These are phyloP conservation scores for Aspergillus sergii DNA, from an alignment of 2,329 filamentous ascomycete genomes.

Conservation along the genomic window DNA sequence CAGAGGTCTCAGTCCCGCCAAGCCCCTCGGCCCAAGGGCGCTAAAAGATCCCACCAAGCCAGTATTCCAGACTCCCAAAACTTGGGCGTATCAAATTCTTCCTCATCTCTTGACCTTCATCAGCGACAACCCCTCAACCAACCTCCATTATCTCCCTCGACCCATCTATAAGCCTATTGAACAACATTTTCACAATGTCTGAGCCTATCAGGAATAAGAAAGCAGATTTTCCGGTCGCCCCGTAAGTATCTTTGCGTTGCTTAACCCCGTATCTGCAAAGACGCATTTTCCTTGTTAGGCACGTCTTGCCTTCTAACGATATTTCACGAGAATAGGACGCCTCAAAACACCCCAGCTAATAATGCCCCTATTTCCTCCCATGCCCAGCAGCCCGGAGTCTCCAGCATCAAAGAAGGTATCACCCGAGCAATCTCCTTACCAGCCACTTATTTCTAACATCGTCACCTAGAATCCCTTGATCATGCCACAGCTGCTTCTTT, in stretches of 20 bases:
- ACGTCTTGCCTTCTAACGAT: slow-evolving; percentile 20
- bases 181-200: slow-evolving; percentile 54
- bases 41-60: slow-evolving; percentile 47
- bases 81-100: slow-evolving; percentile 42
- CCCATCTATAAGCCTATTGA: slow-evolving; percentile 14
- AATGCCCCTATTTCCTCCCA: slow-evolving; percentile 97
- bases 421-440: slow-evolving; percentile 5
- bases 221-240: slow-evolving; percentile 62
- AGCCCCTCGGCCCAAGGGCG: slow-evolving; percentile 44
- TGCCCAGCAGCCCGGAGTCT: slow-evolving; percentile 89
- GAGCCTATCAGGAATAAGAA: slow-evolving; percentile 71
- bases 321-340: slow-evolving; percentile 68
- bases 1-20: slow-evolving; percentile 38
- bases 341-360: slow-evolving; percentile 95
- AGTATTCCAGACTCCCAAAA: slow-evolving; percentile 40
- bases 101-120: slow-evolving; percentile 31
- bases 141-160: slow-evolving; percentile 17
- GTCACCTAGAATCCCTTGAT: slow-evolving; percentile 78
- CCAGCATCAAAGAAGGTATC: slow-evolving; percentile 96
- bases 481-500: slow-evolving; percentile 84
- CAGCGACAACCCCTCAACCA: slow-evolving; percentile 26
- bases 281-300: slow-evolving; percentile 12
- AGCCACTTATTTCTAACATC: slow-evolving; percentile 21
- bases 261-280: slow-evolving; percentile 3
- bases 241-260: slow-evolving; percentile 54